A percentile compares a stretch with the other conserved stretches of the same genome.
Conservation (phyloP, 192 early-diverging fungal genomes). For the Linderina pennispora region DNA sequence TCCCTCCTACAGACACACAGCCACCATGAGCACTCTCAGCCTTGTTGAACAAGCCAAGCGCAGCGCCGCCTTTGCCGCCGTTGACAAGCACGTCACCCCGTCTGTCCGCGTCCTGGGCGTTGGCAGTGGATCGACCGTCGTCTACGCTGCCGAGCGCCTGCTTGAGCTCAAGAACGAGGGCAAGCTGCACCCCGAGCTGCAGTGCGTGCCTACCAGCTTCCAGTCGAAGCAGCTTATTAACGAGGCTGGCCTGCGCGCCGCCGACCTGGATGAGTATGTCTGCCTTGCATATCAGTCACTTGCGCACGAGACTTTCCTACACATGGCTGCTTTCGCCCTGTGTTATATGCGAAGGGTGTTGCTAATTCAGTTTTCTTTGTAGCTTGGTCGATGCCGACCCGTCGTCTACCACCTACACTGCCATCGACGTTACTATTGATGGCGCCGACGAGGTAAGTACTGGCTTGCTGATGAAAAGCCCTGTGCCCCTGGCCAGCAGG, state of each 20-base stretch:
- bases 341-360: no score
- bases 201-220: conserved; percentile 90
- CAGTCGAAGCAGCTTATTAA: conserved; percentile 82
- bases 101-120: conserved; percentile 75
- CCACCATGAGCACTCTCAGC: conserved; percentile 11
- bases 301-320: background rate
- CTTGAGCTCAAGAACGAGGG: conserved; percentile 54
- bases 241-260: conserved; percentile 74
- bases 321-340: no score
- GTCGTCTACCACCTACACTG: conserved; percentile 6
- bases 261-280: conserved; percentile 66
- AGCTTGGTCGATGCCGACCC: conserved; percentile 60
- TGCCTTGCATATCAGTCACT: conserved; percentile 2
- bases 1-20: conserved; percentile 2
- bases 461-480: background rate
- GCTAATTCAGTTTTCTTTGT: background rate
- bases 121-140: conserved; percentile 82
- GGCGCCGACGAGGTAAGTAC: conserved; percentile 72
- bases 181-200: conserved; percentile 53
- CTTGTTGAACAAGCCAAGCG: conserved; percentile 71
- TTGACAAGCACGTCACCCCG: conserved; percentile 77
- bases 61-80: conserved; percentile 79
- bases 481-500: no score
- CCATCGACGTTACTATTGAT: conserved; percentile 83
- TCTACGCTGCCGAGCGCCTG: conserved; percentile 81